Conservation (phyloP, 1,284 basidiomycete genomes). For the Puccinia hordei region DNA sequence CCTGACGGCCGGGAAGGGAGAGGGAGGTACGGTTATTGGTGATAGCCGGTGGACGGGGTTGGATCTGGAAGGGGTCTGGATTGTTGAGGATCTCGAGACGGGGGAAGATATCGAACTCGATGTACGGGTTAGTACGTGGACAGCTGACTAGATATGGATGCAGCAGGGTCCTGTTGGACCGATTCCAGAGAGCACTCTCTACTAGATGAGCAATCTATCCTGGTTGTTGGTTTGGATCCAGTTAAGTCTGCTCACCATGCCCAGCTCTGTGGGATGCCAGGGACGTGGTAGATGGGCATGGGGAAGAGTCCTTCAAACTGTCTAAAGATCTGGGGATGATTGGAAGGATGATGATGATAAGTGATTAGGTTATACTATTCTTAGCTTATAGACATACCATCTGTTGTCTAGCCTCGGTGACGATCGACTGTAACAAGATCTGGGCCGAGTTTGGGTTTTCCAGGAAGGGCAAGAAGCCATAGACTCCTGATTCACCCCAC, state of each 20-base stretch:
- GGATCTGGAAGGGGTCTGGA: constrained; percentile 46
- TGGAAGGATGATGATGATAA: too few relatives aligned
- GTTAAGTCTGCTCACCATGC: constrained; percentile 25
- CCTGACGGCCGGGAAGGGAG: constrained; percentile 63
- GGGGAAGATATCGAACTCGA: constrained; percentile 66
- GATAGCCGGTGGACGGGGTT: constrained; percentile 61
- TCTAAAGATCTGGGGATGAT: constrained; percentile 63
- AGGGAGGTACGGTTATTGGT: constrained; percentile 64
- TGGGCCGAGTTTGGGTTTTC: constrained; percentile 67
- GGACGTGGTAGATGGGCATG: constrained; percentile 61
- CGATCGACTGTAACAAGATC: constrained; percentile 67
- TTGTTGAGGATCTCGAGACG: constrained; percentile 63
- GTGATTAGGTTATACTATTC: too few relatives aligned
- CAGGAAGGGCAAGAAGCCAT: constrained; percentile 68
- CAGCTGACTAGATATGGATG: constrained; percentile 67
- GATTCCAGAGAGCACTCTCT: too few relatives aligned
- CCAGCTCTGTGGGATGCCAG: constrained; percentile 11
- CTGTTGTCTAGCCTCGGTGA: constrained; percentile 71
- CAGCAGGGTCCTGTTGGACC: constrained; percentile 66
- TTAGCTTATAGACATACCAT: too few relatives aligned
- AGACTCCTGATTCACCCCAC: constrained; percentile 68
- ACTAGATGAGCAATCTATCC: too few relatives aligned
- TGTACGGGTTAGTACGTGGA: constrained; percentile 66
- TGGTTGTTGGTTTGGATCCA: too few relatives aligned
- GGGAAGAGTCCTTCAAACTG: constrained; percentile 70